Percentiles rank a stretch among this genome's conserved stretches.
Conservation (phyloP, 2,329 filamentous ascomycete species). For the Blastomyces emzantsi region DNA sequence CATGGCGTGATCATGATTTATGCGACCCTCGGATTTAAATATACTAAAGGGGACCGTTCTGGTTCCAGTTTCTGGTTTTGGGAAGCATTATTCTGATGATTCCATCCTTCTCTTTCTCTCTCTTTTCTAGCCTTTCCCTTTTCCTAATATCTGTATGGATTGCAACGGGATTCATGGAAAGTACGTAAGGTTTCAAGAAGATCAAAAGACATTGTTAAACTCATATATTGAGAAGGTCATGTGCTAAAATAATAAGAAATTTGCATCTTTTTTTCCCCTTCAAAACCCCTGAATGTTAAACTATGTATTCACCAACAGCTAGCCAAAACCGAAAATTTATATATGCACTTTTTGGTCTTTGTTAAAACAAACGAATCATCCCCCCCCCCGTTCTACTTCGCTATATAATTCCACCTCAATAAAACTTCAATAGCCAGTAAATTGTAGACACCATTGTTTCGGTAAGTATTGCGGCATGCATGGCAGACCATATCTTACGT, state of each 20-base stretch:
- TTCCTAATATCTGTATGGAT: neutral
- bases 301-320: neutral
- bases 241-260: neutral
- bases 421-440: neutral
- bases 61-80: neutral
- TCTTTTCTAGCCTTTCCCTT: neutral
- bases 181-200: neutral
- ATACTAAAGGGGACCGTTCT: neutral
- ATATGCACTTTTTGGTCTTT: neutral
- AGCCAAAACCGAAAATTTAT: neutral
- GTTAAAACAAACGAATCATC: neutral
- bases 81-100: neutral
- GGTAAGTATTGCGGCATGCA: neutral
- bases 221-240: neutral
- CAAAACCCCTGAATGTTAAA: neutral
- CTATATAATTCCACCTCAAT: neutral
- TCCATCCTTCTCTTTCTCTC: neutral
- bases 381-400: neutral
- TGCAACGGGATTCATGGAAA: neutral
- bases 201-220: neutral
- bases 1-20: neutral
- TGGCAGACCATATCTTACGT: neutral
- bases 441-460: neutral
- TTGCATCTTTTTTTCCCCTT: neutral
- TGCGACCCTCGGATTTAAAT: neutral